These are phyloP conservation scores for Fusarium gaditjirri DNA, from an alignment of 2,329 filamentous ascomycete genomes.

Conservation along the genomic window DNA sequence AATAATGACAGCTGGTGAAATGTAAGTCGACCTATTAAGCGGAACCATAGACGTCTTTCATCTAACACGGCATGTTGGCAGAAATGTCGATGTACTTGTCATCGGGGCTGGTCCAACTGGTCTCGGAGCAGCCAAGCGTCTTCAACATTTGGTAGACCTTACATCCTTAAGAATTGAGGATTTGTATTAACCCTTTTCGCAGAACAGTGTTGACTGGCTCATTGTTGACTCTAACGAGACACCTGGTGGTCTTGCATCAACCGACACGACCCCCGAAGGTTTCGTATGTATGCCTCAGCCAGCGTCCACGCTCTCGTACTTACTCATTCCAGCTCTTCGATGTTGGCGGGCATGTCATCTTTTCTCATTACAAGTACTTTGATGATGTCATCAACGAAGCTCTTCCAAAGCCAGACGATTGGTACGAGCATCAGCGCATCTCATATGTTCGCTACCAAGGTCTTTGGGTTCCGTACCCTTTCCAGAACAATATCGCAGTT, in stretches of 20 bases:
- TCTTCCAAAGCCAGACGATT: slow-evolving; percentile 91
- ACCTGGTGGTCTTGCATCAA: slow-evolving; percentile 94
- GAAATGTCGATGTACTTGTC: slow-evolving; percentile 94
- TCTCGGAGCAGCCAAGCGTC: slow-evolving; percentile 95
- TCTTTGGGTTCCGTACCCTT: slow-evolving; percentile 97
- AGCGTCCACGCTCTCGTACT: slow-evolving; percentile 46
- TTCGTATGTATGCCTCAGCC: slow-evolving; percentile 73
- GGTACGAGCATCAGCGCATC: slow-evolving; percentile 98
- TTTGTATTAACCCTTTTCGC: slow-evolving; percentile 37
- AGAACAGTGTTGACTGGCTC: slow-evolving; percentile 95
- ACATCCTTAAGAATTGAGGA: slow-evolving; percentile 23
- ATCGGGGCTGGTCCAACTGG: slow-evolving; percentile 98
- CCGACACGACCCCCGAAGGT: slow-evolving; percentile 92
- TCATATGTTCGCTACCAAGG: slow-evolving; percentile 98
- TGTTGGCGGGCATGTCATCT: slow-evolving; percentile 97
- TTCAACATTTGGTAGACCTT: slow-evolving; percentile 86
- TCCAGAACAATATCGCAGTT: slow-evolving; percentile 99
- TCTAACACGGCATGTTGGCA: slow-evolving; percentile 49
- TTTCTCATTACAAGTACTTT: slow-evolving; percentile 99
- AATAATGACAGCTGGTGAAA: neutral
- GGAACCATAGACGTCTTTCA: too few relatives aligned
- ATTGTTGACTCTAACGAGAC: slow-evolving; percentile 92
- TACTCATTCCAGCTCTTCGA: slow-evolving; percentile 81
- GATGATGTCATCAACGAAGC: slow-evolving; percentile 98
- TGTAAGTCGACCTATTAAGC: neutral